Conservation (phyloP, 2,329 filamentous ascomycete genomes). For the Catunica adiposa region DNA sequence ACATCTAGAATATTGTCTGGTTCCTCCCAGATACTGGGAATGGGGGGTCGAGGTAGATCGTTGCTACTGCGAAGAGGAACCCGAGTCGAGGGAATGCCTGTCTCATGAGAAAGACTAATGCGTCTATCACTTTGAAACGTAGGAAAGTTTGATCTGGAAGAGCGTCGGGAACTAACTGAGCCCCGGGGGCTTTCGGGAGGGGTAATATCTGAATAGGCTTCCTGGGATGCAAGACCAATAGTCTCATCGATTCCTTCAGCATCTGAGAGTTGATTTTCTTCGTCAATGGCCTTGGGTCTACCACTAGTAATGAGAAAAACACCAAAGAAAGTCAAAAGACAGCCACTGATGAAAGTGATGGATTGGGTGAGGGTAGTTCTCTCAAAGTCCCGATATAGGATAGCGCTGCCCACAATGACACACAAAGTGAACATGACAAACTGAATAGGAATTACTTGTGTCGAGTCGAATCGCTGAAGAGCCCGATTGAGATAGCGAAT, state of each 20-base stretch:
- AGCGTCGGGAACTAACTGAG: slow-evolving; percentile 25
- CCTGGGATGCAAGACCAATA: slow-evolving; percentile 38
- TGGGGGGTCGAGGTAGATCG: background rate
- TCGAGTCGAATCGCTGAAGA: slow-evolving; percentile 87
- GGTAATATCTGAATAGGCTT: slow-evolving; percentile 13
- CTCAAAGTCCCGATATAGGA: slow-evolving; percentile 91
- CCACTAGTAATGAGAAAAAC: slow-evolving; percentile 96
- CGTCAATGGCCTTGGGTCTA: slow-evolving; percentile 40
- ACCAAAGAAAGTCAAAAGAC: slow-evolving; percentile 79
- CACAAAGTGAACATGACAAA: slow-evolving; percentile 94
- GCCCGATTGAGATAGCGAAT: slow-evolving; percentile 86
- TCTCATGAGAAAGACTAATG: slow-evolving; percentile 22
- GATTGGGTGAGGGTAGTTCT: slow-evolving; percentile 57
- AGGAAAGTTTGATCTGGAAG: slow-evolving; percentile 25
- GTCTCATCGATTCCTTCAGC: slow-evolving; percentile 46
- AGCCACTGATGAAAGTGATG: slow-evolving; percentile 76
- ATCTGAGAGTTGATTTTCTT: slow-evolving; percentile 36
- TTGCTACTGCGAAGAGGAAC: slow-evolving; percentile 15
- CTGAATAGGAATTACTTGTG: slow-evolving; percentile 92
- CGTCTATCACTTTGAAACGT: slow-evolving; percentile 22
- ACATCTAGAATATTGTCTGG: slow-evolving; percentile 18
- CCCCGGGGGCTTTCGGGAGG: slow-evolving; percentile 5
- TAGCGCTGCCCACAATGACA: slow-evolving; percentile 83
- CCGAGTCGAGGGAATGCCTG: slow-evolving; percentile 23
- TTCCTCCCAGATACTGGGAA: slow-evolving; percentile 4